Conservation (phyloP, 768 basidiomycete genomes). For the Tephrocybe sp. region DNA sequence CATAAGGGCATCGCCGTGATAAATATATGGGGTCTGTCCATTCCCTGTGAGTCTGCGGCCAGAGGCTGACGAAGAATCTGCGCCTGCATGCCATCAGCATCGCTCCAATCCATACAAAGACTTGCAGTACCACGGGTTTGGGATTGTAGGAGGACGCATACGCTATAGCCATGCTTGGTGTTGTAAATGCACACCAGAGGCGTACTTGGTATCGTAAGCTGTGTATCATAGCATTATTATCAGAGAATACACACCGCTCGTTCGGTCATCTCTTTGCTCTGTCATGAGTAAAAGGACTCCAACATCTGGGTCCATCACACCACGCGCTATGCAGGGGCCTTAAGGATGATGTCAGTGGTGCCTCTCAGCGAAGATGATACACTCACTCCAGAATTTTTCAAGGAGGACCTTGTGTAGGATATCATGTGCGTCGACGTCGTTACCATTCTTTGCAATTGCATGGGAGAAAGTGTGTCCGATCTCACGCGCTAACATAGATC, state of each 20-base stretch:
- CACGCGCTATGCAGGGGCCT: slow-evolving; percentile 38
- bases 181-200: slow-evolving; percentile 84
- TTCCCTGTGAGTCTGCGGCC: slow-evolving; percentile 11
- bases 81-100: slow-evolving; percentile 26
- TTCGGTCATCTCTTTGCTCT: slow-evolving; percentile 32
- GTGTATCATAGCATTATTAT: slow-evolving; percentile 4
- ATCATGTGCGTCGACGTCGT: slow-evolving; percentile 55
- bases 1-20: slow-evolving; percentile 55
- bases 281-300: slow-evolving; percentile 62
- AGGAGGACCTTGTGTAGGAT: slow-evolving; percentile 45
- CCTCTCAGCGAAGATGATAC: background rate
- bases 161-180: slow-evolving; percentile 78
- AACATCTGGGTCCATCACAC: slow-evolving; percentile 49
- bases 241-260: slow-evolving; percentile 14
- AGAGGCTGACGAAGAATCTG: slow-evolving; percentile 42
- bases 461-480: slow-evolving; percentile 46
- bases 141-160: slow-evolving; percentile 56
- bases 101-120: background rate
- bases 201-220: slow-evolving; percentile 44
- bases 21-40: slow-evolving; percentile 43
- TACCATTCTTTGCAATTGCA: slow-evolving; percentile 11
- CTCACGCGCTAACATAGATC: slow-evolving; percentile 51
- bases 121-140: slow-evolving; percentile 54
- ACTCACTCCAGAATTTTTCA: slow-evolving; percentile 53
- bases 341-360: background rate